Conservation (phyloP, 192 early-diverging fungal genomes). For the Linnemannia zychae region DNA sequence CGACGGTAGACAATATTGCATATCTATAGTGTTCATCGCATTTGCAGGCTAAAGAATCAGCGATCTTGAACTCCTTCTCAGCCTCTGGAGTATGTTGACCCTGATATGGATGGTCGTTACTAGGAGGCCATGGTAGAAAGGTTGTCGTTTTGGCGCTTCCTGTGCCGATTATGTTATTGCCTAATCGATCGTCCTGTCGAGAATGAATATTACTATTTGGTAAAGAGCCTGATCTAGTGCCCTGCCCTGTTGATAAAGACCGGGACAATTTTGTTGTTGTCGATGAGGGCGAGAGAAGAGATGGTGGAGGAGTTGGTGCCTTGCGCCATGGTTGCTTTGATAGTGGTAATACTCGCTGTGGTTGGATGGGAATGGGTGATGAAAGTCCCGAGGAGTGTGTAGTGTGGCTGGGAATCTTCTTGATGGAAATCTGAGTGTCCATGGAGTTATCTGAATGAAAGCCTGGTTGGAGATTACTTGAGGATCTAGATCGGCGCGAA, state of each 20-base stretch:
- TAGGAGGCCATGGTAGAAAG: background rate
- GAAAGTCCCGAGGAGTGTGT: background rate
- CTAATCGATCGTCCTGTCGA: background rate
- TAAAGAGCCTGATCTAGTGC: background rate
- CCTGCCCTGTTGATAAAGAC: conserved; percentile 26
- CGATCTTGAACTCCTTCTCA: background rate
- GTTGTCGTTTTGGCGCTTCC: background rate
- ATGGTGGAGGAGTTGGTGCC: conserved; percentile 29
- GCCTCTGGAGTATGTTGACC: background rate
- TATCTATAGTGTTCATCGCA: conserved; percentile 30
- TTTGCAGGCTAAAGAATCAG: conserved; percentile 1
- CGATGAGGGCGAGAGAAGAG: conserved; percentile 24
- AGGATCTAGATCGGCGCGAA: background rate
- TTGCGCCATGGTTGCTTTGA: conserved; percentile 18
- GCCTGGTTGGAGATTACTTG: background rate
- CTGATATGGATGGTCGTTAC: background rate
- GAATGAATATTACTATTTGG: background rate
- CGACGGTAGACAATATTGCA: conserved; percentile 29
- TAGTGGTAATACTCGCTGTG: background rate
- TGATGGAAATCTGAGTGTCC: background rate
- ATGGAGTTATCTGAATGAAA: background rate
- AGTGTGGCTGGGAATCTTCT: background rate
- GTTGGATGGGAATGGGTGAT: conserved; percentile 18
- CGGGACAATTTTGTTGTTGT: conserved; percentile 35
- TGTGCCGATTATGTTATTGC: background rate